Evolutionary conservation across 164 flowering plant genomes (phyloP).

Genomic region (Vitis vinifera): ASM3070453v1 NC_081818.1:25854501-25855000

Average conservation of each 20-base stretch:
- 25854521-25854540: slow-evolving; percentile 7
- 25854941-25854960: too few relatives aligned
- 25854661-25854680: slow-evolving; percentile 9
- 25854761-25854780: slow-evolving; percentile 1
- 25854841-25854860: not conserved
- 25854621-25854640: slow-evolving; percentile 5
- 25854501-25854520: slow-evolving; percentile 22
- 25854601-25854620: not conserved
- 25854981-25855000: slow-evolving; percentile 2
- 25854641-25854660: slow-evolving; percentile 18
- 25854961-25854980: too few relatives aligned
- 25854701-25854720: slow-evolving; percentile 10
- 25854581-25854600: slow-evolving; percentile 18
- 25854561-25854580: slow-evolving; percentile 14
- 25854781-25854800: slow-evolving; percentile 1
- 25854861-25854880: slow-evolving; percentile 12
- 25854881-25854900: not conserved
- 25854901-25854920: not conserved
- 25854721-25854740: slow-evolving; percentile 8
- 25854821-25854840: not conserved
- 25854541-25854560: slow-evolving; percentile 1
- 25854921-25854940: not conserved
- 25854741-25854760: slow-evolving; percentile 10
- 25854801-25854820: slow-evolving; percentile 1
- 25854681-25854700: not conserved